Conservation (phyloP, 2,329 filamentous ascomycete species). For the Hyphodiscus sp. region DNA sequence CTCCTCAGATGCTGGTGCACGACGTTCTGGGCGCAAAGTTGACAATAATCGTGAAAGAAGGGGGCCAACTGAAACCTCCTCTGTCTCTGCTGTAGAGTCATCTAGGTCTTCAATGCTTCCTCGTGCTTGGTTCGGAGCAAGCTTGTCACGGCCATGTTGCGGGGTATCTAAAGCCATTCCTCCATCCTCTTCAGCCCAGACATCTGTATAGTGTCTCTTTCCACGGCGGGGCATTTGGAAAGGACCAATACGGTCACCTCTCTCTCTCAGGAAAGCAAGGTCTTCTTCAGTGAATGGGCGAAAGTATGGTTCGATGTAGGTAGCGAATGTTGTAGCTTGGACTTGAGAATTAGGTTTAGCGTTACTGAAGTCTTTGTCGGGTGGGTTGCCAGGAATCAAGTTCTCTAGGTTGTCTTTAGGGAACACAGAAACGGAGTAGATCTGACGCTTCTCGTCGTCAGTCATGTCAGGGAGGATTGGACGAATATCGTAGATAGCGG, state of each 20-base stretch:
- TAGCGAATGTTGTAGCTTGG: conserved; percentile 86
- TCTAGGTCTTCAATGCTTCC: conserved; percentile 82
- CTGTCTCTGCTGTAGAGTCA: conserved; percentile 80
- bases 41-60: conserved; percentile 76
- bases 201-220: conserved; percentile 77
- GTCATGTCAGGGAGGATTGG: conserved; percentile 68
- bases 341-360: conserved; percentile 93
- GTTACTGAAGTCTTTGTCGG: conserved; percentile 92
- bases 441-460: conserved; percentile 77
- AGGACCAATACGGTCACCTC: conserved; percentile 74
- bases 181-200: conserved; percentile 93
- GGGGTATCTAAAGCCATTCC: conserved; percentile 65
- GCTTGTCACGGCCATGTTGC: conserved; percentile 54
- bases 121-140: conserved; percentile 73
- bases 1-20: conserved; percentile 49
- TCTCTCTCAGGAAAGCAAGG: conserved; percentile 83
- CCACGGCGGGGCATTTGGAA: conserved; percentile 84
- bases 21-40: conserved; percentile 71
- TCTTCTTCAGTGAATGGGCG: conserved; percentile 88
- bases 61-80: conserved; percentile 82
- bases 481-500: conserved; percentile 89
- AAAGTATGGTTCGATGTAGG: conserved; percentile 88
- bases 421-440: conserved; percentile 81
- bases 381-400: conserved; percentile 80
- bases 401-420: conserved; percentile 75